Base-by-base conservation (phyloP, 2,329 filamentous ascomycete species). In the Zasmidium angulare region DNA sequence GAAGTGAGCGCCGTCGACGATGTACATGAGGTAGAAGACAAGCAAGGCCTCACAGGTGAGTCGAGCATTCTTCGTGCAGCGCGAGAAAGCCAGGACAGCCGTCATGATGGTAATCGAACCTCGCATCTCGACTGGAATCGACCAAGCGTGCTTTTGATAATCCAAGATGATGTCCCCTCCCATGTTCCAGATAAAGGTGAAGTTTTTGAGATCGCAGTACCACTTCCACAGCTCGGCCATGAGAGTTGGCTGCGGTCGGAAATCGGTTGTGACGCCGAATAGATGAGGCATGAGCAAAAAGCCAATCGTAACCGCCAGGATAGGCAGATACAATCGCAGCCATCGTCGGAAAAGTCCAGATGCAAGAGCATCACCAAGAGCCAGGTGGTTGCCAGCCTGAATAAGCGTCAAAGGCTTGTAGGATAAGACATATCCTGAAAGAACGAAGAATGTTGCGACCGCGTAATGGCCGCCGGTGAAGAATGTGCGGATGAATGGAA, bases 51-150 rank as follows among this genome's bases (percentile, higher is more conserved):
- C 74, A 68, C 82, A 82, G 71, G 77, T 77, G 0, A 89, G 77
- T 14, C 87, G 81, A 2, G 82, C 81, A 56, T 79, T 82, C 22
- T 74, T 76, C 0, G 81, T 81, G 58, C 81, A 82, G 54, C 82
- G 77, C 0, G 85, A 82, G 11, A 89, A 77, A 0, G 86, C 83
- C 20, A 86, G 69, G 3, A 84, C 71, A 0, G 81, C 71, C 0
- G 82, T 84, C 70, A 87, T 90, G 55, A 88, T 74, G 62, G 86
- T 75, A 55, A 90, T 79, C 1, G 87, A 89, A 11, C 87, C 87
- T 65, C 80, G 77, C 72, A 86, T 82, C 68, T 89, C 86, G 20
- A 85, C 75, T 0, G 86, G 85, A 55, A 89, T 88, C 0, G 81
- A 86, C 84, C 85, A 88, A 2, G 83, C 69, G 63, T 88, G 86